phyloP scores from a whole-genome alignment of 495 filamentous ascomycete genomes.

The Penicillium salamii region DNA sequence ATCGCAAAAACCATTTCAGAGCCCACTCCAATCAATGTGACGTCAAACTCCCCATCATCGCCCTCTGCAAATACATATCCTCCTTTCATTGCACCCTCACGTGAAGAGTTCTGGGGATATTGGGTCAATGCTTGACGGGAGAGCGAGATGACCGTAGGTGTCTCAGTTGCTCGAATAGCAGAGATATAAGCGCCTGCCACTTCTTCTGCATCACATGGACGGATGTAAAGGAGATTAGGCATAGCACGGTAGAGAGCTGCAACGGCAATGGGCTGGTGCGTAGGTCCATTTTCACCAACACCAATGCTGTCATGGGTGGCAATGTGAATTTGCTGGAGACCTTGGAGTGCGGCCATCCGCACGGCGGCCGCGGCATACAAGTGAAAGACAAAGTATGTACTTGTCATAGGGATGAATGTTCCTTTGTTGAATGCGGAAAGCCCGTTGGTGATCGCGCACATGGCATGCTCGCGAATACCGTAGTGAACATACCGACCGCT shows the following conservation, averaged over 20 bases:
- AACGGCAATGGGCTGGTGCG: conserved; percentile 51
- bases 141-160: too few relatives aligned
- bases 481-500: conserved; percentile 8
- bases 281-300: conserved; percentile 50
- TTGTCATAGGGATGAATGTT: conserved; percentile 42
- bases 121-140: too few relatives aligned
- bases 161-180: too few relatives aligned
- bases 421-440: conserved; percentile 34
- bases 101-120: too few relatives aligned
- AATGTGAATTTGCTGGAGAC: conserved; percentile 47
- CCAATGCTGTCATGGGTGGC: conserved; percentile 52
- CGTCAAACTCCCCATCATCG: too few relatives aligned
- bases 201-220: conserved; percentile 44
- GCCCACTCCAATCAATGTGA: too few relatives aligned
- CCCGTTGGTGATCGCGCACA: conserved; percentile 44
- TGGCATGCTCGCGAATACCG: conserved; percentile 49
- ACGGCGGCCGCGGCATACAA: conserved; percentile 49
- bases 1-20: too few relatives aligned
- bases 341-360: conserved; percentile 48
- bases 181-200: too few relatives aligned
- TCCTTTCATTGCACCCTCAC: too few relatives aligned
- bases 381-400: conserved; percentile 47
- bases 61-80: too few relatives aligned
- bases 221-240: conserved; percentile 50
- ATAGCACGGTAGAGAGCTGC: conserved; percentile 49